Conservation (phyloP, 2,329 filamentous ascomycete species). For the Davidsoniella eucalypti region DNA sequence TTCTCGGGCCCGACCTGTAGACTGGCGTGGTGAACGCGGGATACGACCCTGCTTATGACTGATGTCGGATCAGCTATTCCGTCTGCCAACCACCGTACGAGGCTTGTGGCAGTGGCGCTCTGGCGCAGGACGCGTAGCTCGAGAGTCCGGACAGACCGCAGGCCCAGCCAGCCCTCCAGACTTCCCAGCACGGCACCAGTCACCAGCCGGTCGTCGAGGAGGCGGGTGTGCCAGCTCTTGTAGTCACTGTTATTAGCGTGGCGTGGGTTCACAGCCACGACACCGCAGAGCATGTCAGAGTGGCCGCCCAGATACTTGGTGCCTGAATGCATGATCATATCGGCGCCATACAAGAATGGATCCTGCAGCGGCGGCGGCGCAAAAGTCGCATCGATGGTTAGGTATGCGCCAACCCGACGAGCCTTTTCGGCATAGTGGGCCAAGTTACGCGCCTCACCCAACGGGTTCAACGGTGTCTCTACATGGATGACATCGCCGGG, state of each 20-base stretch:
- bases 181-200: slow-evolving; percentile 77
- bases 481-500: slow-evolving; percentile 75
- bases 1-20: slow-evolving; percentile 45
- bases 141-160: slow-evolving; percentile 70
- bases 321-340: slow-evolving; percentile 79
- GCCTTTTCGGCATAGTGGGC: slow-evolving; percentile 55
- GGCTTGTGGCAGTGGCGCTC: slow-evolving; percentile 47
- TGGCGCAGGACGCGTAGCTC: slow-evolving; percentile 69
- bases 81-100: slow-evolving; percentile 56
- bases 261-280: slow-evolving; percentile 48
- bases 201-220: slow-evolving; percentile 55
- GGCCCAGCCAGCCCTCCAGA: slow-evolving; percentile 81
- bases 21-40: slow-evolving; percentile 57
- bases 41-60: slow-evolving; percentile 37
- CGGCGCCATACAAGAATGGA: slow-evolving; percentile 65
- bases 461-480: slow-evolving; percentile 87
- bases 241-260: slow-evolving; percentile 18
- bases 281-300: slow-evolving; percentile 81
- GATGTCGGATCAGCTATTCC: slow-evolving; percentile 24
- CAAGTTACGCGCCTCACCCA: slow-evolving; percentile 64
- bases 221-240: slow-evolving; percentile 38
- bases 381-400: slow-evolving; percentile 85
- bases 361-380: slow-evolving; percentile 79
- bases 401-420: slow-evolving; percentile 51
- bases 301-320: slow-evolving; percentile 97